A percentile compares a stretch with the other conserved stretches of the same genome.
Evolutionary conservation across 495 filamentous ascomycete species (phyloP).

Genomic region (Lepraria neglecta): DNA sequence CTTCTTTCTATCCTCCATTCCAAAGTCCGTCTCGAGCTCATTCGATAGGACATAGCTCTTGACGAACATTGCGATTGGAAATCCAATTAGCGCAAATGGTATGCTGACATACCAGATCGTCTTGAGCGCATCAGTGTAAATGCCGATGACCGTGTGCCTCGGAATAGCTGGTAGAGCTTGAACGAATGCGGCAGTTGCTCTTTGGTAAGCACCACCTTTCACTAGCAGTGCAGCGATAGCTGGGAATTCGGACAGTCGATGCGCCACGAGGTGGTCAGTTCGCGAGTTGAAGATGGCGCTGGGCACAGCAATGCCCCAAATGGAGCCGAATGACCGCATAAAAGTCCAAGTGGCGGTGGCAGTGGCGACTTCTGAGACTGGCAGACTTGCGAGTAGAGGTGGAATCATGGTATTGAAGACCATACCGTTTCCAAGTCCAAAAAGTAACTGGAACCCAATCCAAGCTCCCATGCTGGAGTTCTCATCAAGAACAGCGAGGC

Average conservation of each 20-base stretch:
- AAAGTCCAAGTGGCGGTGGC: slow-evolving; percentile 44
- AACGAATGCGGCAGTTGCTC: slow-evolving; percentile 16
- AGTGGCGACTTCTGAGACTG: slow-evolving; percentile 36
- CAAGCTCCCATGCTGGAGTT: slow-evolving; percentile 28
- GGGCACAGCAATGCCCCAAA: slow-evolving; percentile 49
- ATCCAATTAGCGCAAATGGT: slow-evolving; percentile 21
- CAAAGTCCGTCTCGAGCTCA: slow-evolving; percentile 17
- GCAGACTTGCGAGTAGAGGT: slow-evolving; percentile 35
- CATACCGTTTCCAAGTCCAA: slow-evolving; percentile 33
- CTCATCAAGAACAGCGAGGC: slow-evolving; percentile 36
- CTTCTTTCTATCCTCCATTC: slow-evolving; percentile 6
- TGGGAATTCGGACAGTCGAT: slow-evolving; percentile 10
- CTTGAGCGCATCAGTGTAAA: slow-evolving; percentile 24
- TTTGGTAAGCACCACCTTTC: slow-evolving; percentile 23
- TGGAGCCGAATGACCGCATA: slow-evolving; percentile 40
- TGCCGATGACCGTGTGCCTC: slow-evolving; percentile 20
- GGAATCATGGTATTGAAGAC: slow-evolving; percentile 34
- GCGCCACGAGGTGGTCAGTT: slow-evolving; percentile 15
- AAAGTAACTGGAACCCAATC: slow-evolving; percentile 33
- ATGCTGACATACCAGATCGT: slow-evolving; percentile 26
- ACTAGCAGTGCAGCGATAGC: neutral
- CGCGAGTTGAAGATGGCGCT: slow-evolving; percentile 46
- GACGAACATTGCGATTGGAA: slow-evolving; percentile 25
- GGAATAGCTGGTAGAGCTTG: slow-evolving; percentile 7
- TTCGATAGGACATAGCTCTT: slow-evolving; percentile 20